Conservation (phyloP, 768 basidiomycete genomes). For the Sistotremastrum niveocremeum region DNA sequence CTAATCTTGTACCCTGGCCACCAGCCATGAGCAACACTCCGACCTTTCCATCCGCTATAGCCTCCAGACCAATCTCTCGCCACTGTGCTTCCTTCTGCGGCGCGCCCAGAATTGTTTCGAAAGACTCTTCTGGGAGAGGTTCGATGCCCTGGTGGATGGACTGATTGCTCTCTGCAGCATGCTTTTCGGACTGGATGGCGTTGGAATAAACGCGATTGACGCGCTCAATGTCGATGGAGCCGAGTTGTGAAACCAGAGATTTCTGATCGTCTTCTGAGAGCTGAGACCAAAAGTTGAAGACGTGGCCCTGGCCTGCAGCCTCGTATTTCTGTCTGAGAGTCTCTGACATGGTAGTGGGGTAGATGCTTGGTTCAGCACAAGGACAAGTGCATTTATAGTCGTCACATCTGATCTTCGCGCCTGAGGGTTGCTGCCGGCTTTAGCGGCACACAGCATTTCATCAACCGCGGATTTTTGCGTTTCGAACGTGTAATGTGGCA, state of each 20-base stretch:
- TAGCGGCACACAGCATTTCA: not conserved
- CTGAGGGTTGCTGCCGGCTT: not conserved
- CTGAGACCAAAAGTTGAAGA: slow-evolving; percentile 75
- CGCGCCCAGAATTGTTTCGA: slow-evolving; percentile 44
- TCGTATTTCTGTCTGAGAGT: slow-evolving; percentile 36
- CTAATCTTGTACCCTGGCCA: slow-evolving; percentile 91
- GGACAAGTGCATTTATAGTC: not conserved
- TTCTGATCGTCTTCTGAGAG: slow-evolving; percentile 53
- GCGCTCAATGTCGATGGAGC: slow-evolving; percentile 71
- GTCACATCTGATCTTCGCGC: not conserved
- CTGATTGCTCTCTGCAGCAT: slow-evolving; percentile 24
- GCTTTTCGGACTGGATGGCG: slow-evolving; percentile 55
- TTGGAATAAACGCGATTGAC: slow-evolving; percentile 81
- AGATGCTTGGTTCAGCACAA: not conserved
- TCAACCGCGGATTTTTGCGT: too few relatives aligned
- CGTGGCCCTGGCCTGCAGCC: slow-evolving; percentile 75
- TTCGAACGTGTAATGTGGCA: too few relatives aligned
- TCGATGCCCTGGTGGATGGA: slow-evolving; percentile 41
- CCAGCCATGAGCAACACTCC: slow-evolving; percentile 98
- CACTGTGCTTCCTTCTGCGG: slow-evolving; percentile 53
- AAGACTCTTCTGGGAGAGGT: slow-evolving; percentile 69
- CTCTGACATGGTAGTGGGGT: slow-evolving; percentile 8
- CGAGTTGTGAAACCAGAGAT: slow-evolving; percentile 57
- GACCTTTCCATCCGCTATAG: slow-evolving; percentile 71
- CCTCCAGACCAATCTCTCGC: slow-evolving; percentile 65